Conservation (phyloP, 2,329 filamentous ascomycete genomes). For the Hypomyces perniciosus region DNA sequence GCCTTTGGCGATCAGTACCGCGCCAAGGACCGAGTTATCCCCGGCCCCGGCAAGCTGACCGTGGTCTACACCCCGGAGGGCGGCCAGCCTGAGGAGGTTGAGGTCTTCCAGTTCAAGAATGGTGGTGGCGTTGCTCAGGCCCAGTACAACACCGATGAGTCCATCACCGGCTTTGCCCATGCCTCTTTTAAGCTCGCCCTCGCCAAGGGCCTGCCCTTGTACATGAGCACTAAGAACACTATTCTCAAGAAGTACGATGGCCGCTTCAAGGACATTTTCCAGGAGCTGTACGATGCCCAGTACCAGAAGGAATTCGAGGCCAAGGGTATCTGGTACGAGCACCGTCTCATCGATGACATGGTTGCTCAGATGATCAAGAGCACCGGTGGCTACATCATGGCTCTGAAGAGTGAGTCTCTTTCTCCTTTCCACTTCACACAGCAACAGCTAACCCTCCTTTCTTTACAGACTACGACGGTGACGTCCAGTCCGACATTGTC, state of each 20-base stretch:
- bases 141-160: slow-evolving; percentile 98
- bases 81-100: slow-evolving; percentile 74
- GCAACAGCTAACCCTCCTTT: neutral
- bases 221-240: slow-evolving; percentile 99
- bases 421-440: neutral
- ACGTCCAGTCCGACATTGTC: slow-evolving; percentile 97
- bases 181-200: slow-evolving; percentile 94
- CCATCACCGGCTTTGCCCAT: slow-evolving; percentile 90
- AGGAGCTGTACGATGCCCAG: slow-evolving; percentile 83
- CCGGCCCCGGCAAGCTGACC: slow-evolving; percentile 78
- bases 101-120: slow-evolving; percentile 85
- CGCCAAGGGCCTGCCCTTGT: slow-evolving; percentile 81
- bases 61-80: slow-evolving; percentile 91
- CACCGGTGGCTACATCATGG: slow-evolving; percentile 92
- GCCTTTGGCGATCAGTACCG: slow-evolving; percentile 99
- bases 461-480: slow-evolving; percentile 84
- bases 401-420: slow-evolving; percentile 77
- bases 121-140: slow-evolving; percentile 86
- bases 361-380: slow-evolving; percentile 99
- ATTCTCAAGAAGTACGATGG: slow-evolving; percentile 99
- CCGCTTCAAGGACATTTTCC: slow-evolving; percentile 98
- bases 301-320: slow-evolving; percentile 88
- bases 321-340: slow-evolving; percentile 97
- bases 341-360: slow-evolving; percentile 99
- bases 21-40: slow-evolving; percentile 83